Base-by-base conservation (phyloP, 495 filamentous ascomycete species). In the Penicillium pulvis region DNA sequence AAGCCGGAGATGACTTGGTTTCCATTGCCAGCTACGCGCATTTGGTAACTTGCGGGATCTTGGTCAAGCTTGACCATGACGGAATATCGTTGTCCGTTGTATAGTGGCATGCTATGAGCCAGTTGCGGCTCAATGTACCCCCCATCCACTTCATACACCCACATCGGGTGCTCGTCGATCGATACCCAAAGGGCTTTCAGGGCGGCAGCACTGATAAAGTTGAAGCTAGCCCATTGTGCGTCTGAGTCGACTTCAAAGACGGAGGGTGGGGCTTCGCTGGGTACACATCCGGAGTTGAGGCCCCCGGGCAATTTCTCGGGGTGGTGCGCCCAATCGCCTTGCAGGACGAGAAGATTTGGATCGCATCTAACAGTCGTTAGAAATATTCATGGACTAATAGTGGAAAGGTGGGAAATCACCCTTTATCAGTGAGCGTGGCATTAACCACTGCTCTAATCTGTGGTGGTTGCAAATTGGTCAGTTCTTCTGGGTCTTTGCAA, bases 151-250 rank as follows among this genome's bases (percentile, higher is more conserved):
- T 71, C 75, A 36, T 78, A 78, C n/a, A 78, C 57, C 39, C 60
- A 72, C 70, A 78, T 71, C 0, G 68, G 65, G 45, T 78, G 75
- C 31, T 75, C 64, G 55, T 78, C 74, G n/a, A 78, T 70, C 10
- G 79, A 80, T 41, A 83, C 70, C 0, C 59, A 56, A 4, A 72
- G 58, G 4, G 65, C 70, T 26, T 77, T 71, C 12, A 79, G 51
- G 24, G 67, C 64, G 1, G 75, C 69, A 5, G 76, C 64, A 46
- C 70, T 71, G 57, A 85, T 76, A 42, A 83, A 68, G 26, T 82
- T 79, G 16, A 84, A 63, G 45, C 78, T 80, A 5, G 71, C 65
- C 79, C 80, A 85, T 26, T 61, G 57, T 24, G 66, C 28, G 0
- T 51, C 50, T 10, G 68, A 51, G n/a, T 78, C 61, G 8, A 80